Evolutionary conservation across 305 asterid species (phyloP).

Genomic region (Fraxinus velutina): DNA sequence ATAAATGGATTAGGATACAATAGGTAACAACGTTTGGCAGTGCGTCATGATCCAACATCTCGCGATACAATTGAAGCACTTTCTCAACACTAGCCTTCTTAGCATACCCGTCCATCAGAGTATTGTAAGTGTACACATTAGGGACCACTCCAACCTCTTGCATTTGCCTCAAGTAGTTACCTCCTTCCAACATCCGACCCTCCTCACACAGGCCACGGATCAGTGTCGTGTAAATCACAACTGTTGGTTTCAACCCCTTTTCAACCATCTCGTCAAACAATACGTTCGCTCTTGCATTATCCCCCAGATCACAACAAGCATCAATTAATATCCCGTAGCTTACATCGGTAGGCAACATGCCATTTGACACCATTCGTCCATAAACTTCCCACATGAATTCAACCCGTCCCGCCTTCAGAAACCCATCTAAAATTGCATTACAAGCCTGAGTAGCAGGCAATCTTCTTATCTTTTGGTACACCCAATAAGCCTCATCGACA

Average conservation of each 20-base stretch:
- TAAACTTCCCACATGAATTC: slow-evolving; percentile 63
- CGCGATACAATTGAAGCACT: slow-evolving; percentile 46
- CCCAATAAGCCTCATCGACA: slow-evolving; percentile 69
- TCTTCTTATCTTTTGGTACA: slow-evolving; percentile 47
- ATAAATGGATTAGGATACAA: slow-evolving; percentile 45
- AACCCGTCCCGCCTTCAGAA: slow-evolving; percentile 40
- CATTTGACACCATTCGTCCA: slow-evolving; percentile 43
- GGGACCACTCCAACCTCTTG: slow-evolving; percentile 42
- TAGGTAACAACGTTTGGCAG: slow-evolving; percentile 59
- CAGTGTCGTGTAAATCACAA: slow-evolving; percentile 60
- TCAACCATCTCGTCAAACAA: slow-evolving; percentile 60
- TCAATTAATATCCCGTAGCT: slow-evolving; percentile 72
- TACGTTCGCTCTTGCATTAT: slow-evolving; percentile 36
- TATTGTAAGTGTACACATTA: slow-evolving; percentile 57
- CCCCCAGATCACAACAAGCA: slow-evolving; percentile 55
- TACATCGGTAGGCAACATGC: slow-evolving; percentile 49
- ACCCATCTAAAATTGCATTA: slow-evolving; percentile 56
- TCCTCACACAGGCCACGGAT: slow-evolving; percentile 47
- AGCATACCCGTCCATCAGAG: slow-evolving; percentile 60
- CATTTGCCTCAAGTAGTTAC: slow-evolving; percentile 42
- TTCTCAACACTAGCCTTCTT: slow-evolving; percentile 41
- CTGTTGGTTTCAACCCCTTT: slow-evolving; percentile 54
- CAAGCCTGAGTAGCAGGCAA: slow-evolving; percentile 60
- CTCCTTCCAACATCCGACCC: slow-evolving; percentile 52
- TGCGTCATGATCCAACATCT: slow-evolving; percentile 47